Conservation (phyloP, 257 asterid genomes). For the Perilla frutescens region DNA sequence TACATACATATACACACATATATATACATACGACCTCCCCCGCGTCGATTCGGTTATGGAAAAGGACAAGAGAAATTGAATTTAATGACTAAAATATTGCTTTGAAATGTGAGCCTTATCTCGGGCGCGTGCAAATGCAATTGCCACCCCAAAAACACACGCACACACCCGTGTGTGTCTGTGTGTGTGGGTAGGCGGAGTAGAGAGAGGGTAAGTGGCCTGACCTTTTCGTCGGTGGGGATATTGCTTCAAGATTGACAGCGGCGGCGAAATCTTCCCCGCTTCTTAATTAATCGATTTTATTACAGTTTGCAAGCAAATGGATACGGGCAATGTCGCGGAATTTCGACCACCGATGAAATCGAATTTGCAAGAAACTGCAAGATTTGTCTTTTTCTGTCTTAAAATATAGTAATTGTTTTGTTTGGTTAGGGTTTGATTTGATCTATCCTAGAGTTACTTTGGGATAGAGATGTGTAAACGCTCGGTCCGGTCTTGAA, state of each 20-base stretch:
- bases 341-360: background rate
- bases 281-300: background rate
- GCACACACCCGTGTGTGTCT: conserved; percentile 20
- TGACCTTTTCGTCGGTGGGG: conserved; percentile 33
- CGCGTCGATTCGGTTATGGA: conserved; percentile 20
- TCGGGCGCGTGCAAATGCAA: background rate
- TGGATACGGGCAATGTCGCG: background rate
- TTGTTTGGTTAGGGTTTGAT: conserved; percentile 2
- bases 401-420: background rate
- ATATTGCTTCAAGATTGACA: background rate
- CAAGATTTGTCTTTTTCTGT: background rate
- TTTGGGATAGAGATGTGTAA: background rate
- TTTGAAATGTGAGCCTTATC: conserved; percentile 44
- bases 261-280: conserved; percentile 35
- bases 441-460: background rate
- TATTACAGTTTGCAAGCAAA: background rate
- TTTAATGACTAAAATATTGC: conserved; percentile 7
- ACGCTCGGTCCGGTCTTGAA: no score
- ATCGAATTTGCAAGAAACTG: background rate
- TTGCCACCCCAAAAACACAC: background rate
- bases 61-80: conserved; percentile 29
- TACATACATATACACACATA: background rate
- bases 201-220: conserved; percentile 13
- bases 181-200: conserved; percentile 18
- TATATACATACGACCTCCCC: conserved; percentile 33